Percentiles rank a stretch among this genome's conserved stretches.
These are phyloP conservation scores for Trichosanthes truncata DNA, from an alignment of 306 rosid species.

Conservation along the genomic window DNA sequence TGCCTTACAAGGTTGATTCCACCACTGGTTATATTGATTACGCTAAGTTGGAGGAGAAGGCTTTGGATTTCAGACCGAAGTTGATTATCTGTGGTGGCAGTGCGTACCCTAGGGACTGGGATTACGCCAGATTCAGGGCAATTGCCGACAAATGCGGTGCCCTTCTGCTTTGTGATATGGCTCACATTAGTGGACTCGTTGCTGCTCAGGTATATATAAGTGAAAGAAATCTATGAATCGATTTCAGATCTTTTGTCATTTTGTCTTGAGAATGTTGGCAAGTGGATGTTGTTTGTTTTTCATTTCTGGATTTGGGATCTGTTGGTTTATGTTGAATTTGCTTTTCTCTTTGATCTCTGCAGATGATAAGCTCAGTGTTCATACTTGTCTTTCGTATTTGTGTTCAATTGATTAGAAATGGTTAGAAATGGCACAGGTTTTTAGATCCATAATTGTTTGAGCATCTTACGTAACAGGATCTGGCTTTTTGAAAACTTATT, in stretches of 20 bases:
- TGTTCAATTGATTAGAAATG: not conserved
- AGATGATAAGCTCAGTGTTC: not conserved
- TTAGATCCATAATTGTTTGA: conserved; percentile 6
- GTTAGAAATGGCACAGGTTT: not conserved
- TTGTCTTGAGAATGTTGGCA: not conserved
- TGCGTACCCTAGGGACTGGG: conserved; percentile 94
- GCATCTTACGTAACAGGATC: not conserved
- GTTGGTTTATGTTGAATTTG: not conserved
- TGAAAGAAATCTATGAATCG: not conserved
- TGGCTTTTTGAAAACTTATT: not conserved
- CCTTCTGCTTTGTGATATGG: conserved; percentile 81
- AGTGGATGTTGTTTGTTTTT: not conserved
- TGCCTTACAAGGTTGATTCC: conserved; percentile 74
- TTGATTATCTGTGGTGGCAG: conserved; percentile 90
- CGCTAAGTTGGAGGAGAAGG: conserved; percentile 83
- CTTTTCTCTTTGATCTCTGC: not conserved
- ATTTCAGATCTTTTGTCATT: not conserved
- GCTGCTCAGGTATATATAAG: conserved; percentile 65
- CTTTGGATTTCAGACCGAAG: conserved; percentile 79
- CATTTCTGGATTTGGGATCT: not conserved
- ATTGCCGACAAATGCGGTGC: conserved; percentile 88
- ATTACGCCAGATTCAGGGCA: conserved; percentile 43
- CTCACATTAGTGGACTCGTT: conserved; percentile 93
- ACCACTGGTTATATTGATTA: conserved; percentile 60
- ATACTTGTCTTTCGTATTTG: not conserved